Conservation (phyloP, 75 land plant species). For the Selaginella tamariscina region DNA sequence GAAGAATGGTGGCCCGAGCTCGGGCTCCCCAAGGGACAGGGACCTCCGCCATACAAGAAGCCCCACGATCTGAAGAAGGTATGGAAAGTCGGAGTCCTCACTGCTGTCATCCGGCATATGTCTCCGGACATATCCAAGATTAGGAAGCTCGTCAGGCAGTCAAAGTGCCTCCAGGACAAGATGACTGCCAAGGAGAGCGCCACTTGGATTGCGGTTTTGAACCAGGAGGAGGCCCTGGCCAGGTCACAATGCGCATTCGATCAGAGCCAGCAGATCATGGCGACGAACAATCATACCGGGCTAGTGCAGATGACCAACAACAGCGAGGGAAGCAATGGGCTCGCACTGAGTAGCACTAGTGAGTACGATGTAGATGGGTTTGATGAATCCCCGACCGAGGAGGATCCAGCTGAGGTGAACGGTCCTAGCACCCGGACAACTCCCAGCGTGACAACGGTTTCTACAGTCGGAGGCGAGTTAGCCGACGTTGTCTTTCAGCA, state of each 20-base stretch:
- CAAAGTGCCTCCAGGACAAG: slow-evolving; percentile 71
- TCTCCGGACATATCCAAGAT: slow-evolving; percentile 61
- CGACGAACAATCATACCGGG: neutral
- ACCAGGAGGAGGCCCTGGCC: slow-evolving; percentile 56
- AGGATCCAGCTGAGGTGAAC: neutral
- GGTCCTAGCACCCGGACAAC: slow-evolving; percentile 2
- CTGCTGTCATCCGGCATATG: slow-evolving; percentile 72
- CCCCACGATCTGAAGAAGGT: slow-evolving; percentile 79
- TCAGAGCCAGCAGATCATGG: neutral
- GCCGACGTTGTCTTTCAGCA: slow-evolving; percentile 18
- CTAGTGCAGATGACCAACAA: slow-evolving; percentile 18
- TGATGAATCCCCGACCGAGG: slow-evolving; percentile 20
- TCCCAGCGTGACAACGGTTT: neutral
- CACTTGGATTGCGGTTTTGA: slow-evolving; percentile 60
- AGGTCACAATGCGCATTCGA: slow-evolving; percentile 10
- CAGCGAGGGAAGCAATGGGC: slow-evolving; percentile 4
- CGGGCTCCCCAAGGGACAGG: slow-evolving; percentile 53
- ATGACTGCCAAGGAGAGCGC: slow-evolving; percentile 81
- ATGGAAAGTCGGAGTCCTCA: slow-evolving; percentile 71
- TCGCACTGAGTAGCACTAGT: slow-evolving; percentile 20
- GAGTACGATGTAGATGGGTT: slow-evolving; percentile 33
- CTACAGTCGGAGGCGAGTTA: neutral
- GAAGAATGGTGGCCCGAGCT: slow-evolving; percentile 69
- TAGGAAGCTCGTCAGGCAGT: slow-evolving; percentile 62
- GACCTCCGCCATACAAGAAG: slow-evolving; percentile 69